phyloP scores from a whole-genome alignment of 2,329 filamentous ascomycete species.

The Aschersonia sp. region DNA sequence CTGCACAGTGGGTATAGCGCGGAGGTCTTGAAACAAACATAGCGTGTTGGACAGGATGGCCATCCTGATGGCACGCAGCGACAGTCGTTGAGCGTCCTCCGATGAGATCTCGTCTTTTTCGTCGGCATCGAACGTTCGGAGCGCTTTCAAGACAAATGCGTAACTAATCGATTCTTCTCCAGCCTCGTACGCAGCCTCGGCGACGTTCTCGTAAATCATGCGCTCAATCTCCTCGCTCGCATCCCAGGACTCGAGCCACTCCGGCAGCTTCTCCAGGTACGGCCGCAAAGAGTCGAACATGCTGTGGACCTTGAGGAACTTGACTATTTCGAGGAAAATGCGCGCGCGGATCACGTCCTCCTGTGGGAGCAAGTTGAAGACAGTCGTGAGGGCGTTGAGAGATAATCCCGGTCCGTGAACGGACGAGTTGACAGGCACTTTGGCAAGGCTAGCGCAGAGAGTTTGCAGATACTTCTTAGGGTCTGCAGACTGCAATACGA shows the following conservation, averaged over 20 bases:
- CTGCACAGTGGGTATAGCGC: conserved; percentile 71
- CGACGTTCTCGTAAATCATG: conserved; percentile 70
- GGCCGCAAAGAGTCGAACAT: conserved; percentile 75
- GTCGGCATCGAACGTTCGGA: conserved; percentile 44
- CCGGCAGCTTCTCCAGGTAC: conserved; percentile 69
- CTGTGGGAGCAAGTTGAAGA: conserved; percentile 84
- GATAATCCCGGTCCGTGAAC: conserved; percentile 74
- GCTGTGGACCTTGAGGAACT: conserved; percentile 60
- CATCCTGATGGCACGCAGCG: conserved; percentile 40
- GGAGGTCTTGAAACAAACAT: conserved; percentile 69
- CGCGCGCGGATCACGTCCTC: conserved; percentile 73
- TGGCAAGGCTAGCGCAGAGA: conserved; percentile 79
- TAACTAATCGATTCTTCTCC: conserved; percentile 59
- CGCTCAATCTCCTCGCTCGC: conserved; percentile 69
- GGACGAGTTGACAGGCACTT: conserved; percentile 75
- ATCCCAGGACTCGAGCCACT: conserved; percentile 75
- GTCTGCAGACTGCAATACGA: conserved; percentile 75
- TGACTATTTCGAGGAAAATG: conserved; percentile 78
- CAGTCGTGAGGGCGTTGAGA: conserved; percentile 79
- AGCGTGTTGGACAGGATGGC: conserved; percentile 37
- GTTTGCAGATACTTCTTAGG: conserved; percentile 73
- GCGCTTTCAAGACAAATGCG: conserved; percentile 49
- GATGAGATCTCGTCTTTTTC: conserved; percentile 40
- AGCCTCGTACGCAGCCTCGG: conserved; percentile 64
- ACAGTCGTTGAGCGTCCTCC: conserved; percentile 45